Evolutionary conservation across 192 early-diverging fungal genomes (phyloP), one percentile per base, ranked within the genome.

Genomic region (Linnemannia elongata): DNA sequence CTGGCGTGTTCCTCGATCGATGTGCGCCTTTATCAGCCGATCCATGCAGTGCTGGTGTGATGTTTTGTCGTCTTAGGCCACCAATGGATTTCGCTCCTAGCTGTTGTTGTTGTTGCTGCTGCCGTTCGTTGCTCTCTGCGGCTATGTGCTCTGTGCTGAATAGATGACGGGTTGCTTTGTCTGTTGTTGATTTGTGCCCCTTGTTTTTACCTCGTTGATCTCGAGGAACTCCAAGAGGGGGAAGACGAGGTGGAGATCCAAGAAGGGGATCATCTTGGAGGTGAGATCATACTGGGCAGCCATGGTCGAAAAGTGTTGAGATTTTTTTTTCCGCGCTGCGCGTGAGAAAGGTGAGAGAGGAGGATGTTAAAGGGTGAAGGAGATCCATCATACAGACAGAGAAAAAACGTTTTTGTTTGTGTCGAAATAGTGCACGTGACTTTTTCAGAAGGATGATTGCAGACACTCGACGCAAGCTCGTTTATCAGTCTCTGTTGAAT

Each of bases 211-310:
- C 91, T 97, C 92, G 75, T 96, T 93, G 75, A 93, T 90, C 73
- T 94, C 92, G 75, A 98, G 90, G 88, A 99, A 99, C 84, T 97
- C 95, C 69, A 99, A 89, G 74, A 99, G 91, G 27, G 97, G 97
- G 80, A 96, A 95, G 74, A 97, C 95, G 88, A 99, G 94, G 90
- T 99, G 97, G 78, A 96, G 94, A 93, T 99, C 96, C 95, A 95
- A 91, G 89, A 92, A 95, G n/a, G 94, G 92, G 81, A 96, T 94
- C 94, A 97, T 95, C 76, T 91, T 93, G 81, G 92, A 79, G 27
- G 95, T 97, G 88, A 96, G 89, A 90, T 97, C 96, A 91, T 96
- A 91, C 72, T 93, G 89, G 76, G 94, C 88, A 38, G 89, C 80
- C 89, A 90, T 93, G 79, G 49, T 90, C 30, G 60, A 27, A 55